Evolutionary conservation across 2,329 filamentous ascomycete species (phyloP), one percentile per base, ranked within the genome.

Genomic region (Colletotrichum scovillei): DNA sequence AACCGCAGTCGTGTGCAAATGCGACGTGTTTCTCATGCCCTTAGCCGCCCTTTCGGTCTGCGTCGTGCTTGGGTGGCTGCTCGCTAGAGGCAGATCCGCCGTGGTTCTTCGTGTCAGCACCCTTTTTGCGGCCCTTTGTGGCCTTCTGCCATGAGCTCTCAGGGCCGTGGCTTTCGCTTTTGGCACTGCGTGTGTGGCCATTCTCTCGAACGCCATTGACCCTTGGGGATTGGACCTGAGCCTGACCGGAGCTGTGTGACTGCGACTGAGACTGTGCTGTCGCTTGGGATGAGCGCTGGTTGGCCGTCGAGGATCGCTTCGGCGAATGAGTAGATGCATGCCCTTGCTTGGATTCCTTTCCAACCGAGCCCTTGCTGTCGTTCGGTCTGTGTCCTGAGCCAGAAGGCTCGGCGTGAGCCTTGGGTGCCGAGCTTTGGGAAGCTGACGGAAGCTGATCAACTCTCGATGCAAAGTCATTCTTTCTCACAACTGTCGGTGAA

Each of bases 11-110:
- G n/a, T 5, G 16, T 30, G 32, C 28, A 16, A 9, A 16, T 22
- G 16, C 14, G 16, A 8, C 9, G n/a, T 55, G 32, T 11, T 22
- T 14, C 35, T 26, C 9, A 38, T 49, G 3, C 8, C 32, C 53
- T 88, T 84, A 92, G 62, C 91, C 91, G 2, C 91, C 91, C 77
- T 92, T 92, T 72, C 91, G 88, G 73, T 92, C 90, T 2, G 87
- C 88, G 14, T 89, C 88, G 66, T 90, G 86, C 80, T 87, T 89
- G 3, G 91, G 91, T 24, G 83, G 83, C 78, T 86, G 85, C 79
- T 92, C 90, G 72, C 85, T 84, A 7, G 82, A 46, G 6, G 62
- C 78, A 26, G 79, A 79, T 4, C 81, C 82, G 69, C 85, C 79
- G 60, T 82, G 79, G 77, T 84, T 84, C 78, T 90, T 91, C 69